Conservation (phyloP, 495 filamentous ascomycete species). For the Lentithecium fluviatile region DNA sequence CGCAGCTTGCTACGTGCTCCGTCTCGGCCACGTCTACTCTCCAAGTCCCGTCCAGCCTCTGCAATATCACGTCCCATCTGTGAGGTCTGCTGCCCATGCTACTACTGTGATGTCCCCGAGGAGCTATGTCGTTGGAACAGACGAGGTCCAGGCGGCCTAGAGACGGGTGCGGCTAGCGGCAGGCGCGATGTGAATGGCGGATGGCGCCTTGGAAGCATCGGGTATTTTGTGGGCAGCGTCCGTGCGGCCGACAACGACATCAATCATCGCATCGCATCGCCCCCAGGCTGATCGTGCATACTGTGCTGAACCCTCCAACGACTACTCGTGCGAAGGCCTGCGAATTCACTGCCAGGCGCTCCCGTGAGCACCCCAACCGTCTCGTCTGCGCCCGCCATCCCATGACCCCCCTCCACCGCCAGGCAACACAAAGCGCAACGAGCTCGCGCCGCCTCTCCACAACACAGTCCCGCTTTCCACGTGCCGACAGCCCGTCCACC, state of each 20-base stretch:
- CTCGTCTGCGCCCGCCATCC: neutral
- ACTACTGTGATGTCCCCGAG: too few relatives aligned
- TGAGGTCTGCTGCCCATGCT: too few relatives aligned
- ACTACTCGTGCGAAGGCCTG: conserved; percentile 1
- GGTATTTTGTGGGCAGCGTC: neutral
- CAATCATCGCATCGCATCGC: conserved; percentile 1
- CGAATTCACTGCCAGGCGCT: neutral
- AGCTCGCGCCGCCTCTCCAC: neutral
- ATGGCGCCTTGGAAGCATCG: conserved; percentile 9
- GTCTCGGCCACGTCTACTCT: too few relatives aligned
- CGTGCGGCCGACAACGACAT: neutral
- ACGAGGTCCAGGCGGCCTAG: too few relatives aligned
- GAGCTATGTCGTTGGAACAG: too few relatives aligned
- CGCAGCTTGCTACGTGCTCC: too few relatives aligned
- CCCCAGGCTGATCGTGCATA: too few relatives aligned
- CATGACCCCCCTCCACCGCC: neutral
- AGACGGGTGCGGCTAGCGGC: conserved; percentile 6
- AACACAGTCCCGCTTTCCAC: neutral
- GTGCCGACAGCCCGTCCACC: neutral
- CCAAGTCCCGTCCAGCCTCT: too few relatives aligned
- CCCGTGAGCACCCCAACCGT: neutral
- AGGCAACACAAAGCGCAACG: conserved; percentile 1
- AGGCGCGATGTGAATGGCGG: conserved; percentile 9
- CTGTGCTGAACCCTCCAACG: neutral
- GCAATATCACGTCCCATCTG: too few relatives aligned